These are phyloP conservation scores for Ophiostoma pallidulum DNA, from an alignment of 2,329 filamentous ascomycete genomes.

Conservation along the genomic window DNA sequence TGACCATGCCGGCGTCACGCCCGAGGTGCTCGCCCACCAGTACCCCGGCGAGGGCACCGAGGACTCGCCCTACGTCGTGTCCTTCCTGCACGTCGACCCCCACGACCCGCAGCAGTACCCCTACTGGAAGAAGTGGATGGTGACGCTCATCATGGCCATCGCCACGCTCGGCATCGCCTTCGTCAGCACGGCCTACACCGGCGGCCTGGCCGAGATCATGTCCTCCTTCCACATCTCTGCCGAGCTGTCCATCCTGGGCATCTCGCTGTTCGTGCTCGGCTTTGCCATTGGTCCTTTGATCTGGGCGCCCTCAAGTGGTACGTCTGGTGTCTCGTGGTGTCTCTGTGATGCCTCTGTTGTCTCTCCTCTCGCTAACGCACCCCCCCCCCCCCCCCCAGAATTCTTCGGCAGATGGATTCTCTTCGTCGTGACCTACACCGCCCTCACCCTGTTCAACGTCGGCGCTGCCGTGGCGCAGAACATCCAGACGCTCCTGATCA, in stretches of 20 bases:
- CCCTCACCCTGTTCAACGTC: conserved; percentile 51
- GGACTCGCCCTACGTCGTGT: conserved; percentile 58
- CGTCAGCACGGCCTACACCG: conserved; percentile 58
- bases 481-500: conserved; percentile 48
- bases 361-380: neutral
- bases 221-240: conserved; percentile 40
- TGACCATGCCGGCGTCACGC: conserved; percentile 48
- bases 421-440: conserved; percentile 47
- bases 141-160: conserved; percentile 53
- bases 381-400: conserved; percentile 27
- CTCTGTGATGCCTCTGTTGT: neutral
- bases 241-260: conserved; percentile 49
- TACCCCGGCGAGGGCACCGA: conserved; percentile 55
- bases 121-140: conserved; percentile 51
- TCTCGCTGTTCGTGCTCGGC: conserved; percentile 52
- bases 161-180: conserved; percentile 62
- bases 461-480: conserved; percentile 48
- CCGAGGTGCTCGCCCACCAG: conserved; percentile 43
- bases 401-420: conserved; percentile 50
- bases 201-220: conserved; percentile 45
- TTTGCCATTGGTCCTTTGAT: conserved; percentile 47
- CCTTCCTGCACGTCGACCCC: conserved; percentile 54
- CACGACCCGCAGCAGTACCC: conserved; percentile 57
- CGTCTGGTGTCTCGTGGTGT: conserved; percentile 16
- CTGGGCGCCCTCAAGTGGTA: conserved; percentile 45